These are phyloP conservation scores for Scheffersomyces titani DNA, from an alignment of 1,139 yeast genomes.

Conservation along the genomic window DNA sequence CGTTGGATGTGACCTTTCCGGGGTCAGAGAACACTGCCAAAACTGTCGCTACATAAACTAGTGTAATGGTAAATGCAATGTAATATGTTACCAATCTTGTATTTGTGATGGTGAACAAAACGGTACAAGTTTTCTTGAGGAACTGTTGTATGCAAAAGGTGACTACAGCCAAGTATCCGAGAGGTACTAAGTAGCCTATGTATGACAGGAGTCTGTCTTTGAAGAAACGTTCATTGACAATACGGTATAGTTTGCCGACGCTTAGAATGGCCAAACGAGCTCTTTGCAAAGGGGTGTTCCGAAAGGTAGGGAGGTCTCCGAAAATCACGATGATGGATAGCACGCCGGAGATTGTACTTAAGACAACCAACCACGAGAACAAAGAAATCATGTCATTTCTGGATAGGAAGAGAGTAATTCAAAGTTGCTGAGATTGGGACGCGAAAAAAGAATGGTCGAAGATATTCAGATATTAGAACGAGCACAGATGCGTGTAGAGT, in stretches of 20 bases:
- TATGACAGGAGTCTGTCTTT: constrained; percentile 17
- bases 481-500: neutral
- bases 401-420: neutral
- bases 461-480: neutral
- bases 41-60: constrained; percentile 35
- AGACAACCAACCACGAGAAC: neutral
- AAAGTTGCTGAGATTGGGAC: neutral
- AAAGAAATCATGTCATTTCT: neutral
- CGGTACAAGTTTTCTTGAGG: constrained; percentile 37
- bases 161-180: constrained; percentile 46
- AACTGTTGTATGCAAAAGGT: constrained; percentile 50
- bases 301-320: constrained; percentile 55
- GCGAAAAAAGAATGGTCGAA: neutral
- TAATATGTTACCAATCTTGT: constrained; percentile 15
- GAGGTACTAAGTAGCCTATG: constrained; percentile 49
- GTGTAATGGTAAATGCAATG: constrained; percentile 30
- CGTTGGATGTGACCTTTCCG: constrained; percentile 34
- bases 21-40: constrained; percentile 58
- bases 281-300: constrained; percentile 33
- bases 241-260: constrained; percentile 4
- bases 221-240: constrained; percentile 10
- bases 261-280: constrained; percentile 13
- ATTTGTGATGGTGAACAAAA: constrained; percentile 16
- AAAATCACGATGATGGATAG: constrained; percentile 34
- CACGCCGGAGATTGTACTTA: neutral